phyloP scores from a whole-genome alignment of 2,329 filamentous ascomycete genomes.

The Helminthosporium solani region DNA sequence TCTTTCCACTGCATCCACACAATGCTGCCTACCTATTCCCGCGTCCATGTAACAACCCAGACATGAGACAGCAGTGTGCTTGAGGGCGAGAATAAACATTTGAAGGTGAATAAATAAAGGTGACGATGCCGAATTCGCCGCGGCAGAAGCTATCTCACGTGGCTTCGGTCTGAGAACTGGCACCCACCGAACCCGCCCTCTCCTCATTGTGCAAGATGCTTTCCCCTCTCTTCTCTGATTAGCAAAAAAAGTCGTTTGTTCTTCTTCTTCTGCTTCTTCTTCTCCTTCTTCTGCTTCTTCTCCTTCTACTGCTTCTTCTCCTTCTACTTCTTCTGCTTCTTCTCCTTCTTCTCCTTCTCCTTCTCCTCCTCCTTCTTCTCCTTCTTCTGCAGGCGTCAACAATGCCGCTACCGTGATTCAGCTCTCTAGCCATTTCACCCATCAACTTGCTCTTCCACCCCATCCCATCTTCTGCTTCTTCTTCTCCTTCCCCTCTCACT shows the following conservation, averaged over 20 bases:
- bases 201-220: slow-evolving; percentile 23
- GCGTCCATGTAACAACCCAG: slow-evolving; percentile 72
- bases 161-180: slow-evolving; percentile 25
- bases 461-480: slow-evolving; percentile 26
- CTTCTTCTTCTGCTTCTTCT: too few relatives aligned
- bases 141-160: slow-evolving; percentile 31
- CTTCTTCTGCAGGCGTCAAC: slow-evolving; percentile 17
- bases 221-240: slow-evolving; percentile 21
- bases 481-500: slow-evolving; percentile 24
- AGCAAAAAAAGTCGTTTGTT: slow-evolving; percentile 7
- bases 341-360: too few relatives aligned
- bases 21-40: slow-evolving; percentile 38
- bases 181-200: slow-evolving; percentile 31
- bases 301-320: too few relatives aligned
- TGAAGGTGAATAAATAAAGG: too few relatives aligned
- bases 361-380: too few relatives aligned
- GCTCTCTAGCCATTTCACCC: slow-evolving; percentile 25
- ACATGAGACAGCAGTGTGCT: slow-evolving; percentile 60
- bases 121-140: slow-evolving; percentile 40
- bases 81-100: too few relatives aligned
- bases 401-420: slow-evolving; percentile 26
- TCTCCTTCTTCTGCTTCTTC: too few relatives aligned
- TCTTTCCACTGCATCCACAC: neutral
- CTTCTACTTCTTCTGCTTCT: too few relatives aligned
- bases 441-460: slow-evolving; percentile 21